A percentile compares a stretch with the other conserved stretches of the same genome.
phyloP scores from a whole-genome alignment of 2,329 filamentous ascomycete genomes.

The Fonsecaea pedrosoi region DNA sequence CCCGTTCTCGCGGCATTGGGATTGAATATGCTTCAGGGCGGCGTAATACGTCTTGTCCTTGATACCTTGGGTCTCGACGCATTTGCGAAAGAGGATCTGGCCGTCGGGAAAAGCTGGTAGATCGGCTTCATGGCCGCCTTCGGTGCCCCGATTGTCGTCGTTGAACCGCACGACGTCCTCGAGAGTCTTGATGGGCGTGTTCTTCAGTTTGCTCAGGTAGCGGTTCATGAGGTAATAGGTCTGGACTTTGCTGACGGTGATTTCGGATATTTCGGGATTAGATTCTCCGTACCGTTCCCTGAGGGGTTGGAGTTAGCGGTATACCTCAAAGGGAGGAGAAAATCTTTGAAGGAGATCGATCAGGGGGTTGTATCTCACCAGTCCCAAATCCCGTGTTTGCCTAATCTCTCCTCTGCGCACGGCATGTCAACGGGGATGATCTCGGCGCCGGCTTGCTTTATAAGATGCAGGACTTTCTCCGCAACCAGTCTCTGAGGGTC shows the following conservation, averaged over 20 bases:
- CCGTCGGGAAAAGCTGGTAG: constrained; percentile 42
- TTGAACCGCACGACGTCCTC: constrained; percentile 38
- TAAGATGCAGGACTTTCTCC: constrained; percentile 45
- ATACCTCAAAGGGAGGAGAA: background rate
- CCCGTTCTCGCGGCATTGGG: constrained; percentile 41
- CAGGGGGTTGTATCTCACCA: constrained; percentile 36
- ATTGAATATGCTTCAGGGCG: constrained; percentile 42
- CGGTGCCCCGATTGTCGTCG: constrained; percentile 35
- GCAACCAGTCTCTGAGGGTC: constrained; percentile 49
- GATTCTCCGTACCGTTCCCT: constrained; percentile 36
- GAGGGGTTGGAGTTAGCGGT: background rate
- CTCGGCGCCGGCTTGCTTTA: constrained; percentile 48
- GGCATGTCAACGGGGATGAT: constrained; percentile 42
- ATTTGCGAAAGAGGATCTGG: constrained; percentile 38
- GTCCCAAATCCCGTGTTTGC: constrained; percentile 42
- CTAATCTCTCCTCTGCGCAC: constrained; percentile 42
- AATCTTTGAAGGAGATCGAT: background rate
- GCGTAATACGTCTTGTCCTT: constrained; percentile 40
- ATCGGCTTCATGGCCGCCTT: constrained; percentile 40
- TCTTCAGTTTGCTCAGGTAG: constrained; percentile 34
- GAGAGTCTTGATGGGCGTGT: constrained; percentile 36
- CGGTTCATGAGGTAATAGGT: constrained; percentile 38
- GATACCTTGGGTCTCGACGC: constrained; percentile 35
- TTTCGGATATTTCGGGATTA: constrained; percentile 34
- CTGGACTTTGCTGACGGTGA: constrained; percentile 36